Percentiles rank a stretch among this genome's conserved stretches.
Conservation (phyloP, 2,329 filamentous ascomycete genomes). For the Curvularia spicifera region DNA sequence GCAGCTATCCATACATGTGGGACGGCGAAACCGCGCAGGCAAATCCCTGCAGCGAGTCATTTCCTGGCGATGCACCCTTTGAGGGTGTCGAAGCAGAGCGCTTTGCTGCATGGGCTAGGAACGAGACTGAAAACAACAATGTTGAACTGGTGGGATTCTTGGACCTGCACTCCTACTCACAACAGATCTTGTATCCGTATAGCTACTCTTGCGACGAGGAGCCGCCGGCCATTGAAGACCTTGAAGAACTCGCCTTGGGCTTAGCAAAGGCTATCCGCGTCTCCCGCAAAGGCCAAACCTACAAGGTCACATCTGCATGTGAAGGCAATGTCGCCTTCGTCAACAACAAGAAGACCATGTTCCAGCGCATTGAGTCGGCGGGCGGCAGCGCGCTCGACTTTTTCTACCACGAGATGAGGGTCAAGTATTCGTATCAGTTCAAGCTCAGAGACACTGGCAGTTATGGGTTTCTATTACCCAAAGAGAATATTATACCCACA, state of each 20-base stretch:
- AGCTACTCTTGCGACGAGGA: slow-evolving; percentile 78
- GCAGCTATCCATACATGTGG: slow-evolving; percentile 86
- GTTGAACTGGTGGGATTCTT: slow-evolving; percentile 82
- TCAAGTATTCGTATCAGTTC: slow-evolving; percentile 88
- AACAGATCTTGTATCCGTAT: slow-evolving; percentile 93
- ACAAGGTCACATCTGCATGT: slow-evolving; percentile 79
- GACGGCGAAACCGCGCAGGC: slow-evolving; percentile 66
- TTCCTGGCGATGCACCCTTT: slow-evolving; percentile 82
- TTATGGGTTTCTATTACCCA: slow-evolving; percentile 90
- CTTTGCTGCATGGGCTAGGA: slow-evolving; percentile 82
- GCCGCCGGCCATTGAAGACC: slow-evolving; percentile 87
- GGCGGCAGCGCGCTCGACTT: slow-evolving; percentile 91
- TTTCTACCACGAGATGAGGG: slow-evolving; percentile 87
- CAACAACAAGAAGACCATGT: slow-evolving; percentile 42
- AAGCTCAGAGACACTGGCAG: slow-evolving; percentile 92
- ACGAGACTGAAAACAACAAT: slow-evolving; percentile 73
- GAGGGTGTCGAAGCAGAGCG: slow-evolving; percentile 78
- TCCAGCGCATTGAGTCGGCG: slow-evolving; percentile 70
- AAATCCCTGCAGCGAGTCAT: slow-evolving; percentile 91
- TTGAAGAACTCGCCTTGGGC: slow-evolving; percentile 87
- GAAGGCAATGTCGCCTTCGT: slow-evolving; percentile 70
- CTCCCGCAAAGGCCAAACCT: slow-evolving; percentile 73
- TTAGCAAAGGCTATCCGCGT: slow-evolving; percentile 87
- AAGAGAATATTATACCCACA: slow-evolving; percentile 84
- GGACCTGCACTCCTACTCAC: slow-evolving; percentile 93